These are phyloP conservation scores for Nothophoma quercina DNA, from an alignment of 2,329 filamentous ascomycete genomes.

Conservation along the genomic window DNA sequence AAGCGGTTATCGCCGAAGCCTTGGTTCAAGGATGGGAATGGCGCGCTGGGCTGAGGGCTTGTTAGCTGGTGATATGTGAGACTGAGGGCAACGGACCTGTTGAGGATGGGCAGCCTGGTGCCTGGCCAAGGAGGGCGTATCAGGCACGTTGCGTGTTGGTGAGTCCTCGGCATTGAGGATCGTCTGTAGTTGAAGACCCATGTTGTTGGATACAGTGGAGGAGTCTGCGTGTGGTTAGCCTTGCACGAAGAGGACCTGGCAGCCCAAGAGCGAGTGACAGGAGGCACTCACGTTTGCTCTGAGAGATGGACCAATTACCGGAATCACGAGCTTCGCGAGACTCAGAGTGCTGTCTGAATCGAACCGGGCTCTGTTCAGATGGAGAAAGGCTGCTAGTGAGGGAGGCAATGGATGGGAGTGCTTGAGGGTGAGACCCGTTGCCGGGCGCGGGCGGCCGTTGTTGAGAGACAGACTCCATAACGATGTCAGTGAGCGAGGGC, in stretches of 20 bases:
- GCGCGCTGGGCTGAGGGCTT: slow-evolving; percentile 43
- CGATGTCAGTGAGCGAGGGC: slow-evolving; percentile 14
- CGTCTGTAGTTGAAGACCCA: slow-evolving; percentile 59
- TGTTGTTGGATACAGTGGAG: slow-evolving; percentile 55
- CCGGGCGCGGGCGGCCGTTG: slow-evolving; percentile 32
- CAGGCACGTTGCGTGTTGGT: slow-evolving; percentile 54
- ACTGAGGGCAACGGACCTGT: slow-evolving; percentile 38
- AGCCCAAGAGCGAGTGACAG: slow-evolving; percentile 9
- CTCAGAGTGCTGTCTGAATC: slow-evolving; percentile 44
- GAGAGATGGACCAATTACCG: slow-evolving; percentile 66
- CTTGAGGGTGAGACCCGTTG: slow-evolving; percentile 43
- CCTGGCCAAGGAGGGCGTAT: slow-evolving; percentile 52
- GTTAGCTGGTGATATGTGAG: slow-evolving; percentile 26
- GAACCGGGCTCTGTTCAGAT: slow-evolving; percentile 44
- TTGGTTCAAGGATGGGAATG: slow-evolving; percentile 66
- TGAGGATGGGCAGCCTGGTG: slow-evolving; percentile 42
- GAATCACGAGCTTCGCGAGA: slow-evolving; percentile 64
- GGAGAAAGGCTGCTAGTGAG: slow-evolving; percentile 45
- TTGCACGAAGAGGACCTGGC: not conserved
- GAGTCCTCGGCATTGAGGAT: slow-evolving; percentile 59
- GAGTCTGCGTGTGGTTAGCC: slow-evolving; percentile 43
- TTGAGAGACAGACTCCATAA: slow-evolving; percentile 43
- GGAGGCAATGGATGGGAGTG: slow-evolving; percentile 50
- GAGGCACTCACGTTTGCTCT: slow-evolving; percentile 60
- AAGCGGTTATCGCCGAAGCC: slow-evolving; percentile 53